Conservation (phyloP, 2,329 filamentous ascomycete genomes). For the Allantophomopsis lycopodina region DNA sequence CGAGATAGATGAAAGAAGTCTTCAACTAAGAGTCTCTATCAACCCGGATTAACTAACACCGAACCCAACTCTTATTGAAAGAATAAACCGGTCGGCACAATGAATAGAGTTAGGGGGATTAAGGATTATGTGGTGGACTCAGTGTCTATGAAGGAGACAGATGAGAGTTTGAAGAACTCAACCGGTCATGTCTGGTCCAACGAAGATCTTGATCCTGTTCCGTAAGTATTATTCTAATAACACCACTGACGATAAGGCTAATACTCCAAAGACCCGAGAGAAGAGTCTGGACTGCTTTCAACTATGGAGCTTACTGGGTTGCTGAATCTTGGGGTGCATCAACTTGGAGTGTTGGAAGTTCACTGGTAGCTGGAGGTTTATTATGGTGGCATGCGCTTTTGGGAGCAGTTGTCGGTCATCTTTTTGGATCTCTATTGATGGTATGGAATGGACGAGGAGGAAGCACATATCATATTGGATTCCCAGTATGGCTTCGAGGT, state of each 20-base stretch:
- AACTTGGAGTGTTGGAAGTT: constrained; percentile 10
- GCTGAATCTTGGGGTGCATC: constrained; percentile 1
- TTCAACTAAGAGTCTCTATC: too few relatives aligned
- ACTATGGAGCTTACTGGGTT: constrained; percentile 1
- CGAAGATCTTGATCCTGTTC: constrained; percentile 1
- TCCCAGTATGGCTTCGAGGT: constrained; percentile 16
- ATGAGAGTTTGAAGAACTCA: not conserved
- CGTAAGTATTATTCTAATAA: too few relatives aligned
- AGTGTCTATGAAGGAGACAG: not conserved
- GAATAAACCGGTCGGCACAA: not conserved
- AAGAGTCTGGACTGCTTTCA: not conserved
- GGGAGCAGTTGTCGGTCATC: constrained; percentile 17
- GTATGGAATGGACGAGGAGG: constrained; percentile 20
- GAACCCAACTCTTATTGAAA: not conserved
- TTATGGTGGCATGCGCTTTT: constrained; percentile 20
- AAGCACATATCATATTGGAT: constrained; percentile 21
- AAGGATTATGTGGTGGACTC: not conserved
- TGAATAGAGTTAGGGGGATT: not conserved
- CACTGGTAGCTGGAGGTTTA: constrained; percentile 18
- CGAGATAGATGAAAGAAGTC: too few relatives aligned
- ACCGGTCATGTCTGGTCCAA: not conserved
- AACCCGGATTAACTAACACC: too few relatives aligned
- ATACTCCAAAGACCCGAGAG: not conserved
- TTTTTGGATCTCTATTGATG: constrained; percentile 18
- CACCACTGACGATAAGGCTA: too few relatives aligned